These are phyloP conservation scores for Solanum bulbocastanum DNA, from an alignment of 257 asterid genomes.

Conservation along the genomic window DNA sequence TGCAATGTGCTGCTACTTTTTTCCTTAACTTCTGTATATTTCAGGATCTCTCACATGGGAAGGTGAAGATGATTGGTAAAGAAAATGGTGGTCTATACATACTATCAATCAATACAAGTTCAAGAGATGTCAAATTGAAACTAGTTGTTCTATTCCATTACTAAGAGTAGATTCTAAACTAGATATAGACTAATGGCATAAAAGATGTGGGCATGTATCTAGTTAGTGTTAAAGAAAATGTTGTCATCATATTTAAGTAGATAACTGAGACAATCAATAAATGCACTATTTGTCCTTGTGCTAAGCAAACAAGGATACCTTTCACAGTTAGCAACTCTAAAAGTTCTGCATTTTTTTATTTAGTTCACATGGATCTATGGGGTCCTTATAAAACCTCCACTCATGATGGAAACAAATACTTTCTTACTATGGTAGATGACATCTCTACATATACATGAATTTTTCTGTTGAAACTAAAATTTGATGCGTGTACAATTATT, in stretches of 20 bases:
- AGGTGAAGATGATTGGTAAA: background rate
- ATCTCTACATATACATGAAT: background rate
- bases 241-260: background rate
- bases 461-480: background rate
- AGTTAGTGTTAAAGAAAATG: background rate
- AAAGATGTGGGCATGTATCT: background rate
- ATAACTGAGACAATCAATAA: background rate
- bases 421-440: background rate
- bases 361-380: background rate
- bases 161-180: background rate
- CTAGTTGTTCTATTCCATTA: background rate
- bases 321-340: background rate
- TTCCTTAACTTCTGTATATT: background rate
- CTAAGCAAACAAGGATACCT: background rate
- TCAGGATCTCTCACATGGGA: background rate
- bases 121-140: background rate
- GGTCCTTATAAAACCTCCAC: background rate
- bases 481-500: too few species aligned
- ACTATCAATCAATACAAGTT: background rate
- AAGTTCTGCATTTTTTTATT: too few species aligned
- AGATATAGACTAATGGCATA: background rate
- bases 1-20: background rate
- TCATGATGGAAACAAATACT: background rate
- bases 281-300: background rate
- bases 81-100: background rate